Evolutionary conservation across 371 early-diverging fungal genomes (phyloP).

Genomic region (Rhizomucor pusillus): DNA sequence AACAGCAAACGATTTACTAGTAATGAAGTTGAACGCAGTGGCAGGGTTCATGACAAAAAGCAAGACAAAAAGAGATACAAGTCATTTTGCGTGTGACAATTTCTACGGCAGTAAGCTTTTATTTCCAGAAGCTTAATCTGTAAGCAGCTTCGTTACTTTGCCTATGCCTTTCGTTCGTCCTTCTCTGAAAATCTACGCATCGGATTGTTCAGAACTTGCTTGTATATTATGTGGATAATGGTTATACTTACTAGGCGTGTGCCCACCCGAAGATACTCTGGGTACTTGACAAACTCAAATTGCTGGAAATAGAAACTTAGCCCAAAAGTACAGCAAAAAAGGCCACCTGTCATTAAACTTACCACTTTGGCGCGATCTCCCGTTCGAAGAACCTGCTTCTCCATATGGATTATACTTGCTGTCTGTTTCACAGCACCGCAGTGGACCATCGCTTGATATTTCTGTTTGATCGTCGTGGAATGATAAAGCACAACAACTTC

Average conservation of each 20-base stretch:
- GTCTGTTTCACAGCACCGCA: conserved; percentile 90
- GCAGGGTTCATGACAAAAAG: conserved; percentile 7
- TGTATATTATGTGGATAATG: background rate
- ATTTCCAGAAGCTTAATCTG: background rate
- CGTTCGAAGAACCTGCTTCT: conserved; percentile 74
- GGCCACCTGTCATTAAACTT: conserved; percentile 9
- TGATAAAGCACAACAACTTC: conserved; percentile 89
- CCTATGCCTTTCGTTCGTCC: conserved; percentile 93
- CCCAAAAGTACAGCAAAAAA: background rate
- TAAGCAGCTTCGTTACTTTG: conserved; percentile 57
- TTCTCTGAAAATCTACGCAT: conserved; percentile 69
- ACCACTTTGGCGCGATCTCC: conserved; percentile 85
- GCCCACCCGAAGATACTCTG: conserved; percentile 81
- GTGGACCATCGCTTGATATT: conserved; percentile 95
- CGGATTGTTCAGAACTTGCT: background rate
- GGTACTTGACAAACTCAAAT: conserved; percentile 79
- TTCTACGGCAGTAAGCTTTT: background rate
- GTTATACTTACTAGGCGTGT: conserved; percentile 59
- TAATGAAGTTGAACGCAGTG: conserved; percentile 27
- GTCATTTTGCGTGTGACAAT: background rate
- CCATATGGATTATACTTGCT: conserved; percentile 77
- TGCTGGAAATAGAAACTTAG: conserved; percentile 31
- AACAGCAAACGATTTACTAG: conserved; percentile 55
- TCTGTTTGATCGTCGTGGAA: conserved; percentile 83
- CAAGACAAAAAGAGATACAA: background rate